Evolutionary conservation across 768 basidiomycete species (phyloP), one percentile per base, ranked within the genome.

Genomic region (Suillus alpinus): DNA sequence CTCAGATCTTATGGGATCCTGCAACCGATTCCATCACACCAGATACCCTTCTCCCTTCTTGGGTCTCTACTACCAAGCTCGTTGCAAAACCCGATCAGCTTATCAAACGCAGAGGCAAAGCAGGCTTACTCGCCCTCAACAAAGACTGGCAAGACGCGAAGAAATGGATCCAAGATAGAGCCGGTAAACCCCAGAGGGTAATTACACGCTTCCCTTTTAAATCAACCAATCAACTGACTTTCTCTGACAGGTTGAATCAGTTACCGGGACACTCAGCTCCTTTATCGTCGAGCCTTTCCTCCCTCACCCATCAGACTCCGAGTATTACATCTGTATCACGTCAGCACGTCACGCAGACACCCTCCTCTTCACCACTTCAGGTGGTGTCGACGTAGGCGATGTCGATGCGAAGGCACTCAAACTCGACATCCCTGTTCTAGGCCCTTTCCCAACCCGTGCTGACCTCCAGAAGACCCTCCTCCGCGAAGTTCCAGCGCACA

Each of bases 211-310:
- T 26, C 26, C 26, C 26, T 26, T 26, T 3, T n/a, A 60, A 10
- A 2, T 59, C 73, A 74, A 72, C 66, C 71, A 64, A 73, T 62
- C 62, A 58, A 59, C 62, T 37, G 39, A 63, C 39, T 23, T 52
- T 60, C 52, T 26, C 1, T 26, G 3, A 9, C 64, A 94, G 91
- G 96, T 98, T 62, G 97, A 97, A 79, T 46, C 46, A 26, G 46
- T 46, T 13, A 46, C 46, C 0, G 46, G 46, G 23, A 46, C 46
- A 8, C 83, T 99, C 65, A 95, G 89, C 82, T 97, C 89, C 75
- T 98, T 99, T 80, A 98, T 99, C 76, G 84, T 98, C 65, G 96
- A 99, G 77, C 96, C 96, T n/a, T 97, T 99, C 87, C 82, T 95
- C 57, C 96, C 96, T 52, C 96, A 98, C 72, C 88, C 93, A 2